A percentile compares a stretch with the other conserved stretches of the same genome.
Evolutionary conservation across 768 basidiomycete species (phyloP).

Genomic region (Hygrocybe coccinea): DNA sequence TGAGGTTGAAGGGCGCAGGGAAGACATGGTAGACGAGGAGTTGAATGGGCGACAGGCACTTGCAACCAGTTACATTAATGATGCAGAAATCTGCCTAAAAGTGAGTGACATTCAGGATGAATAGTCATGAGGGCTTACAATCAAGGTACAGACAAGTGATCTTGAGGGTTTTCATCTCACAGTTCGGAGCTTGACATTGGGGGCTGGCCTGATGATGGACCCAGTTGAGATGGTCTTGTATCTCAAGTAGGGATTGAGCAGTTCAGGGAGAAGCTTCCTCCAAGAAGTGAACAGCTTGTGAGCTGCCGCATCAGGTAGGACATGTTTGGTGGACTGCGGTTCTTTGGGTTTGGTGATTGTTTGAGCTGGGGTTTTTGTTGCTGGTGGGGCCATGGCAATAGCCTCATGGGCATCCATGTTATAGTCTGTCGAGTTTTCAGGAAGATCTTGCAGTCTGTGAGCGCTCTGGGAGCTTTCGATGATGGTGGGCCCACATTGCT

Average conservation of each 20-base stretch:
- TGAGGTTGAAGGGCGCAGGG: conserved; percentile 13
- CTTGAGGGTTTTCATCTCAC: background rate
- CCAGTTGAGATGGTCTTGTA: background rate
- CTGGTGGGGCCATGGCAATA: background rate
- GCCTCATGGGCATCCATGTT: background rate
- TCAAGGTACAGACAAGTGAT: conserved; percentile 8
- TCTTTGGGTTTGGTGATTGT: background rate
- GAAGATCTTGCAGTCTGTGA: background rate
- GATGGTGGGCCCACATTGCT: background rate
- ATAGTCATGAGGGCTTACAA: background rate
- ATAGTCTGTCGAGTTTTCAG: background rate
- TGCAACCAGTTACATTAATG: conserved; percentile 3
- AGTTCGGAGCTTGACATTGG: background rate
- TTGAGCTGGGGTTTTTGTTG: background rate
- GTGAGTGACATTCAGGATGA: background rate
- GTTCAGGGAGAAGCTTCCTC: conserved; percentile 4
- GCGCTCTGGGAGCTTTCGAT: too few species aligned
- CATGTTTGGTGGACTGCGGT: background rate
- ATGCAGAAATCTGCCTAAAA: conserved; percentile 4
- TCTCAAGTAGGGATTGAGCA: conserved; percentile 3
- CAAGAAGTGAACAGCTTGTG: conserved; percentile 1
- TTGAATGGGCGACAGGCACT: conserved; percentile 3
- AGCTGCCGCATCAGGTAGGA: conserved; percentile 14
- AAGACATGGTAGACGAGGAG: conserved; percentile 14
- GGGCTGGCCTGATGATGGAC: background rate